Base-by-base conservation (phyloP, 2,329 filamentous ascomycete species). In the Beauveria sp. region DNA sequence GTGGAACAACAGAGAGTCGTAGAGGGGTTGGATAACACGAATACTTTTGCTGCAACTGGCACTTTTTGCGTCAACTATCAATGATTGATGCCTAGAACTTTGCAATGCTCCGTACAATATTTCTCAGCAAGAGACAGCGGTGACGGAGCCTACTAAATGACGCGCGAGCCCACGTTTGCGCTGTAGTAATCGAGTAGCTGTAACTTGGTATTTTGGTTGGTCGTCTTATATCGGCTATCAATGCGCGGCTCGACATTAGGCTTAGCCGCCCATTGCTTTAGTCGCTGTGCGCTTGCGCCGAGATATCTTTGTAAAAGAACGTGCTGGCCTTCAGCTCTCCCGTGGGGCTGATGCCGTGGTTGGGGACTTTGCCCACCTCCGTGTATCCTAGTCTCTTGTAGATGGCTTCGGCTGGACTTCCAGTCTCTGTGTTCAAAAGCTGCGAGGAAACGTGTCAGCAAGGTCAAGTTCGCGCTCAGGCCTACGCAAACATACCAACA, bases 281-380 rank as follows among this genome's bases (percentile, higher is more conserved):
- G 47, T 53, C 50, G 18, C 16, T 49, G 24, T 50, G 55, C n/a
- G 30, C 51, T 24, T 55, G 58, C 16, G 18, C 24, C 30, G 58
- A 55, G 22, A 87, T 72, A 62, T 83, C 77, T 71, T 86, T 86
- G 70, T 85, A 87, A 66, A 85, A 84, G 66, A 85, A 83, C 0
- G 79, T 77, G 58, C 78, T 79, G 63, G 80, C 79, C 64, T 77
- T 78, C 60, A 81, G 70, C 50, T 76, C 77, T 28, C 80, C 78
- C 12, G 74, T 74, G 20, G 80, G 81, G 65, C 75, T 80, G 60
- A 80, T 72, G 56, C 75, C 78, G 71, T 81, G 85, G 50, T 76
- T 76, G 18, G 83, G 83, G 38, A 88, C 78, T 56, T 75, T 78
- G 28, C 85, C 84, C 18, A 82, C 70, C 68, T 81, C 77, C 9